phyloP scores from a whole-genome alignment of 352 stramenopile genomes.

The Thraustotheca clavata region DNA sequence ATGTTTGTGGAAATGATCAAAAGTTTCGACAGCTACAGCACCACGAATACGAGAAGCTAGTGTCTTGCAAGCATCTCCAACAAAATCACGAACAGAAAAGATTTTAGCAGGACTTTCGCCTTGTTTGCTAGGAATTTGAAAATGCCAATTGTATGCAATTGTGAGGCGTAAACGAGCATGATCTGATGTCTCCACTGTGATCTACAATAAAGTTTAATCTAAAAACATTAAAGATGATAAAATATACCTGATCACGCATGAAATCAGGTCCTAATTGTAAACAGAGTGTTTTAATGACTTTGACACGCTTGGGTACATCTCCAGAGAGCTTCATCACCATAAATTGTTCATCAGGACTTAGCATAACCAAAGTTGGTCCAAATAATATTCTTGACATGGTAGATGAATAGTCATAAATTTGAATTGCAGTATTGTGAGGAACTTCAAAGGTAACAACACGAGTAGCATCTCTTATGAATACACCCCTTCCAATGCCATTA shows the following conservation, averaged over 20 bases:
- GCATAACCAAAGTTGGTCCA: slow-evolving; percentile 67
- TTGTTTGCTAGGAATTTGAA: slow-evolving; percentile 47
- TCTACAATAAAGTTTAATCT: slow-evolving; percentile 21
- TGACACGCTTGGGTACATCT: slow-evolving; percentile 61
- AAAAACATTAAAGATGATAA: neutral
- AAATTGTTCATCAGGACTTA: slow-evolving; percentile 76
- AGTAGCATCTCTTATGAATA: slow-evolving; percentile 40
- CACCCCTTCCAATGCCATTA: neutral
- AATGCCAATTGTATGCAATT: slow-evolving; percentile 82
- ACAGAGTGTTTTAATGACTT: slow-evolving; percentile 70
- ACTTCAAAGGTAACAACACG: slow-evolving; percentile 73
- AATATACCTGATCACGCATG: slow-evolving; percentile 53
- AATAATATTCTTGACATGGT: slow-evolving; percentile 75
- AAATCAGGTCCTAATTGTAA: slow-evolving; percentile 74
- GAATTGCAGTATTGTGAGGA: slow-evolving; percentile 68
- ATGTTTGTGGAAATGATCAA: slow-evolving; percentile 81
- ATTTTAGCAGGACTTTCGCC: slow-evolving; percentile 51
- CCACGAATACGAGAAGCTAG: slow-evolving; percentile 66
- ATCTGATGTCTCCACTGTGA: slow-evolving; percentile 76
- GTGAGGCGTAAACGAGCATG: slow-evolving; percentile 63
- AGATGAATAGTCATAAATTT: slow-evolving; percentile 82
- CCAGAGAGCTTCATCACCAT: slow-evolving; percentile 63
- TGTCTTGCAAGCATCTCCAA: slow-evolving; percentile 72
- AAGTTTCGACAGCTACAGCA: slow-evolving; percentile 58
- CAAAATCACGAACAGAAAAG: slow-evolving; percentile 78